A percentile compares a stretch with the other conserved stretches of the same genome.
Evolutionary conservation across 257 asterid genomes (phyloP).

Genomic region (Solanum neorickii): DNA sequence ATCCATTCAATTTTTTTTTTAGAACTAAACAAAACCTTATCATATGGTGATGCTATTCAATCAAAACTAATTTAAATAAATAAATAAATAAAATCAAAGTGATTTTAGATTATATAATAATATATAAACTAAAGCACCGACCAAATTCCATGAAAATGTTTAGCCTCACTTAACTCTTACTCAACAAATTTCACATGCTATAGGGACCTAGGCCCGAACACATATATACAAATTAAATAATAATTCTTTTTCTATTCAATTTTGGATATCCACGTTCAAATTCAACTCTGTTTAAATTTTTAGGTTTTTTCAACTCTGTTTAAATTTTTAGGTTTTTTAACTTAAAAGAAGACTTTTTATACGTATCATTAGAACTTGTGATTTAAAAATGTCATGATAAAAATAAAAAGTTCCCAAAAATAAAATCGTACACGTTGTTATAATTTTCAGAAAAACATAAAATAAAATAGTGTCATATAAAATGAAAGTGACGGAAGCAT

Average conservation of each 20-base stretch:
- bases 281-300: background rate
- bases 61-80: background rate
- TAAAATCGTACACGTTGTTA: background rate
- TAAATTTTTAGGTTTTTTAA: background rate
- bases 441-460: background rate
- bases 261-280: accelerated
- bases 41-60: background rate
- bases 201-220: constrained; percentile 12
- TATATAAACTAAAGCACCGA: background rate
- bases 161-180: constrained; percentile 17
- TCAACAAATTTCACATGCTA: constrained; percentile 10
- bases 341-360: background rate
- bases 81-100: background rate
- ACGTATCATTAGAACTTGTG: background rate
- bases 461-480: background rate
- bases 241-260: background rate
- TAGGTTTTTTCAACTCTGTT: too few relatives aligned
- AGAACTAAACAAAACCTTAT: background rate
- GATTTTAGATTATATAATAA: background rate
- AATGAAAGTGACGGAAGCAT: background rate
- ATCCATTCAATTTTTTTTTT: background rate
- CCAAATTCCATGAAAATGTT: background rate
- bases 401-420: background rate
- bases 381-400: background rate
- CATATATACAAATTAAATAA: background rate